Conservation (phyloP, 176 grass and related monocot genomes). For the Rhynchospora pubera region DNA sequence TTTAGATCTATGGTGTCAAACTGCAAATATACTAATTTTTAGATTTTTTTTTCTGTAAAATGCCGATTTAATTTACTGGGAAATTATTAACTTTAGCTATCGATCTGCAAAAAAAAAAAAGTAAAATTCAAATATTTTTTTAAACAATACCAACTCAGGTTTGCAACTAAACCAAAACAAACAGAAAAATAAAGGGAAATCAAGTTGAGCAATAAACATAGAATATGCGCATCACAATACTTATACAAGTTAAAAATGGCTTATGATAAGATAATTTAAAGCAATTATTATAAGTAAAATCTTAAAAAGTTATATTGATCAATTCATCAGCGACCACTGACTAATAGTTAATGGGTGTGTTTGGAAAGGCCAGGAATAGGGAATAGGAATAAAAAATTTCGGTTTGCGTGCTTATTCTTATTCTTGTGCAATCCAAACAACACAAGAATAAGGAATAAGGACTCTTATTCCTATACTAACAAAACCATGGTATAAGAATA, state of each 20-base stretch:
- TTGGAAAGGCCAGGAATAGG: too few species aligned
- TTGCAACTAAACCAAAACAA: background rate
- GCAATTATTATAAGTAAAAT: background rate
- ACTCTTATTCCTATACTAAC: too few species aligned
- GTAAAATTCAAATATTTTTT: too few species aligned
- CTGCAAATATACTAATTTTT: background rate
- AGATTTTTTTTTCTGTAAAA: background rate
- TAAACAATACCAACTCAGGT: background rate
- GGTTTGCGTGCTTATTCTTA: too few species aligned
- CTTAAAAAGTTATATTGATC: background rate
- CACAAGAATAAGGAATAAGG: too few species aligned
- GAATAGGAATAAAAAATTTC: too few species aligned
- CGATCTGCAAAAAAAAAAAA: background rate
- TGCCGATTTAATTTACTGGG: background rate
- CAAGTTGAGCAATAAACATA: background rate
- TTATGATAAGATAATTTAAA: background rate
- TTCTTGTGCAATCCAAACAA: too few species aligned
- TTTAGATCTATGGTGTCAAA: background rate
- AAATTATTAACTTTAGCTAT: background rate
- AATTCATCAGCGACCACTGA: background rate
- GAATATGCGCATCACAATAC: too few species aligned
- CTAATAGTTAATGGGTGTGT: background rate
- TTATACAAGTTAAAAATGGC: background rate
- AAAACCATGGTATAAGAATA: too few species aligned
- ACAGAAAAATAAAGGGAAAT: background rate